phyloP scores from a whole-genome alignment of 306 rosid genomes.

The Hippophae rhamnoides region DNA sequence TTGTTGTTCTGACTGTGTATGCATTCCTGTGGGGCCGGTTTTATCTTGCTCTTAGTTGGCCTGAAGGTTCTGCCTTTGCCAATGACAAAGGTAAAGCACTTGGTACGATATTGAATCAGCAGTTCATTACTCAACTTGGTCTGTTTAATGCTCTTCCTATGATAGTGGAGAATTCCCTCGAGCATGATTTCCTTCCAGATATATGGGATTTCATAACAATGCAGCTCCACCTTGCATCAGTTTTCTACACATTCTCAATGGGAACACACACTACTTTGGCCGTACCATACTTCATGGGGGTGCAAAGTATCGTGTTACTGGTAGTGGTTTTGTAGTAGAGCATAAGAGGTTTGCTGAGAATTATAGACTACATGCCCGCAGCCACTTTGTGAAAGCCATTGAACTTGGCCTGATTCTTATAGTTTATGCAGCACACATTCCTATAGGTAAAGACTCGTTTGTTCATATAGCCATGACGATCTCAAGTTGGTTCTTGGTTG shows the following conservation, averaged over 20 bases:
- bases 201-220: conserved; percentile 76
- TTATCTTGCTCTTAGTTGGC: conserved; percentile 70
- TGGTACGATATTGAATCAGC: conserved; percentile 54
- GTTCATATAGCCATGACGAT: conserved; percentile 69
- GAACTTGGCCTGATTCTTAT: conserved; percentile 68
- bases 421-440: conserved; percentile 58
- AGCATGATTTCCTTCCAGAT: conserved; percentile 67
- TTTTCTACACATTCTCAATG: conserved; percentile 77
- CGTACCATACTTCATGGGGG: conserved; percentile 85
- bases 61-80: conserved; percentile 45
- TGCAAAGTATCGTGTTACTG: conserved; percentile 83
- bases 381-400: conserved; percentile 86
- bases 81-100: conserved; percentile 37
- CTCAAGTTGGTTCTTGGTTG: conserved; percentile 74
- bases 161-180: conserved; percentile 79
- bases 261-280: conserved; percentile 85
- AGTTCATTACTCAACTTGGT: conserved; percentile 74
- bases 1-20: conserved; percentile 66
- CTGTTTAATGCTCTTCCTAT: conserved; percentile 78
- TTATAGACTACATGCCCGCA: conserved; percentile 78
- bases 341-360: conserved; percentile 83
- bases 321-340: conserved; percentile 88
- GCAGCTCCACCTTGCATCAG: conserved; percentile 89
- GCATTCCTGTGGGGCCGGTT: conserved; percentile 78
- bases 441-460: conserved; percentile 47